Base-by-base conservation (phyloP, 768 basidiomycete species). In the Suillus spraguei region DNA sequence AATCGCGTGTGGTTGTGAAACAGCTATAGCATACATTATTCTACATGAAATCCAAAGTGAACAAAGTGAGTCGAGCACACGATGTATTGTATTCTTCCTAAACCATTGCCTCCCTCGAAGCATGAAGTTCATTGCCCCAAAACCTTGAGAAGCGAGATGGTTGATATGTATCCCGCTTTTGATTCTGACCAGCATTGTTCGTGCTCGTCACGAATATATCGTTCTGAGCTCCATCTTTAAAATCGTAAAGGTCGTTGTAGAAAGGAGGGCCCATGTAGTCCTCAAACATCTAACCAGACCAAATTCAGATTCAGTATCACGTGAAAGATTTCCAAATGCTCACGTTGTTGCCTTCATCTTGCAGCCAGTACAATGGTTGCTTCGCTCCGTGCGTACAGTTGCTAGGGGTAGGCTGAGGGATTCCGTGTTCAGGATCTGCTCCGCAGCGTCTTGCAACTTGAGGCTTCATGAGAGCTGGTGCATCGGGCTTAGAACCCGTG, bases 361-460 rank as follows among this genome's bases (percentile, higher is more conserved):
- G 80, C 62, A 70, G 68, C 79, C 81, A 81, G 63, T 81, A 81
- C 35, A 78, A 62, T 7, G 80, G 77, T 58, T 69, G 65, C 69
- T 80, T 76, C 13, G 81, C 67, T 2, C 81, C 80, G 32, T 65
- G 49, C 9, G 78, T 80, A 69, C 80, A 81, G 67, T 81, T 81
- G 38, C 63, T 61, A 1, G 77, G 72, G 32, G 59, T 61, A 5
- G 74, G 69, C 16, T 68, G 49, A 22, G 65, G 44, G 28, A 38
- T 42, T 39, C 65, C 64, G 16, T 65, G 62, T 17, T 59, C 60
- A 1, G 74, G 69, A 64, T 82, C 77, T 24, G 65, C 66, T 46
- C 76, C 76, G 64, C 81, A 81, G 44, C 78, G 74, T 54, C 73
- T 67, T 5, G 81, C 66, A 38, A 78, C 63, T 60, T 72, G 66